Conservation (phyloP, 2,329 filamentous ascomycete species). For the Monosporascus sp. region DNA sequence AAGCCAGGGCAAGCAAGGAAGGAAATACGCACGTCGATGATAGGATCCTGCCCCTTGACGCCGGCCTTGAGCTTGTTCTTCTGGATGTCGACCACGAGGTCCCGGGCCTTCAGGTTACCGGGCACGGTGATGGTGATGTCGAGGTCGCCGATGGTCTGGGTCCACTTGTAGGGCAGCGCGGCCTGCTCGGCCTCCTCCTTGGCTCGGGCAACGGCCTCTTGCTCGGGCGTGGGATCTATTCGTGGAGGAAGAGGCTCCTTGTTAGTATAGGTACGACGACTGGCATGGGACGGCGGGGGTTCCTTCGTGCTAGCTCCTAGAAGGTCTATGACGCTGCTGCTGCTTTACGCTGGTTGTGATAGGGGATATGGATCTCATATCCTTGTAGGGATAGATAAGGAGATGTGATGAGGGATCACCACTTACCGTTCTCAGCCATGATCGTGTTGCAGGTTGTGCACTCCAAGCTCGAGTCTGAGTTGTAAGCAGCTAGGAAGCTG, state of each 20-base stretch:
- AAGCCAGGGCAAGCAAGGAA: too few species aligned
- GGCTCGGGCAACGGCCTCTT: slow-evolving; percentile 54
- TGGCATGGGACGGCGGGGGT: too few species aligned
- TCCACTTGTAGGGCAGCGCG: slow-evolving; percentile 94
- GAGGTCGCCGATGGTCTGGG: slow-evolving; percentile 83
- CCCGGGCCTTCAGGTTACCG: slow-evolving; percentile 75
- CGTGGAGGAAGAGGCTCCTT: neutral
- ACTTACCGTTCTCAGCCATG: slow-evolving; percentile 20
- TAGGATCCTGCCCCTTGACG: slow-evolving; percentile 80
- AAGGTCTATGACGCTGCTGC: too few species aligned
- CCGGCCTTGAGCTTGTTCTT: slow-evolving; percentile 72
- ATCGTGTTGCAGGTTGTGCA: neutral
- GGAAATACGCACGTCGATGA: slow-evolving; percentile 62
- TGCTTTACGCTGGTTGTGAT: too few species aligned
- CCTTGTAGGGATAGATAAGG: neutral
- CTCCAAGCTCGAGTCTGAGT: neutral
- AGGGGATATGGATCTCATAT: neutral
- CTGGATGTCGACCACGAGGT: slow-evolving; percentile 78
- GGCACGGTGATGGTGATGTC: slow-evolving; percentile 75
- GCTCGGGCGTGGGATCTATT: slow-evolving; percentile 48
- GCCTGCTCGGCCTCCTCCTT: slow-evolving; percentile 85
- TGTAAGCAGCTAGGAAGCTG: neutral
- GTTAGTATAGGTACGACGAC: too few species aligned
- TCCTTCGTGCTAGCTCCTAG: too few species aligned
- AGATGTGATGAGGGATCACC: neutral